Evolutionary conservation across 192 early-diverging fungal genomes (phyloP).

Genomic region (Chytriomyces hyalinus): DNA sequence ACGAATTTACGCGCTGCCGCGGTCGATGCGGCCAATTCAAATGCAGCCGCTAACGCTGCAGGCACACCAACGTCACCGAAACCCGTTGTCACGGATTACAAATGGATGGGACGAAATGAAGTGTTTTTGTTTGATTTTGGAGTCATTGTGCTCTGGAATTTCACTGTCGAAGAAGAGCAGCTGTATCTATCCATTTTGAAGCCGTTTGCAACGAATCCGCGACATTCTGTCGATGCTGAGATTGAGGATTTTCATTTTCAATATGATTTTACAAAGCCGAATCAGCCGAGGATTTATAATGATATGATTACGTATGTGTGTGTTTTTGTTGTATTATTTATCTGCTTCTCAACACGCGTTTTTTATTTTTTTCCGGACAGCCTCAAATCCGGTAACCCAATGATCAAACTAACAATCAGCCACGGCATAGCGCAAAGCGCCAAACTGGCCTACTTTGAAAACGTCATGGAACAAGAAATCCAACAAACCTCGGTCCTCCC

Average conservation of each 20-base stretch:
- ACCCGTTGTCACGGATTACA: background rate
- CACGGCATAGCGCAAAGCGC: constrained; percentile 95
- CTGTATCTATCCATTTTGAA: constrained; percentile 29
- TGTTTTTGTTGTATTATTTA: constrained; percentile 41
- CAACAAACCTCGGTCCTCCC: constrained; percentile 85
- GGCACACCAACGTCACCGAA: background rate
- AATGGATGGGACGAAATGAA: constrained; percentile 54
- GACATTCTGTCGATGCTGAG: constrained; percentile 57
- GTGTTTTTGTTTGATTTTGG: constrained; percentile 64
- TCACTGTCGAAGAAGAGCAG: constrained; percentile 49
- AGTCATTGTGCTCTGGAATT: constrained; percentile 60
- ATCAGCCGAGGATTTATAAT: constrained; percentile 79
- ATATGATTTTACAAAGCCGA: constrained; percentile 64
- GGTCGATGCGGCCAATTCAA: background rate
- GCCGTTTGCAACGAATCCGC: constrained; percentile 28
- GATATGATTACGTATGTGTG: constrained; percentile 80
- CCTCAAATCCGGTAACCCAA: constrained; percentile 65
- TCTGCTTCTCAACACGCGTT: constrained; percentile 35
- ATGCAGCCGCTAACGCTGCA: constrained; percentile 21
- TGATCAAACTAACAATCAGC: constrained; percentile 93
- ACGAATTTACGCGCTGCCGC: background rate
- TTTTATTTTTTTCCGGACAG: constrained; percentile 54
- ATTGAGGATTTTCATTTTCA: constrained; percentile 83
- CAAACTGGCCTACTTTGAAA: constrained; percentile 92
- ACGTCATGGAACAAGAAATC: constrained; percentile 91